These are phyloP conservation scores for Prillingera fragicola DNA, from an alignment of 1,284 basidiomycete species.

Conservation along the genomic window DNA sequence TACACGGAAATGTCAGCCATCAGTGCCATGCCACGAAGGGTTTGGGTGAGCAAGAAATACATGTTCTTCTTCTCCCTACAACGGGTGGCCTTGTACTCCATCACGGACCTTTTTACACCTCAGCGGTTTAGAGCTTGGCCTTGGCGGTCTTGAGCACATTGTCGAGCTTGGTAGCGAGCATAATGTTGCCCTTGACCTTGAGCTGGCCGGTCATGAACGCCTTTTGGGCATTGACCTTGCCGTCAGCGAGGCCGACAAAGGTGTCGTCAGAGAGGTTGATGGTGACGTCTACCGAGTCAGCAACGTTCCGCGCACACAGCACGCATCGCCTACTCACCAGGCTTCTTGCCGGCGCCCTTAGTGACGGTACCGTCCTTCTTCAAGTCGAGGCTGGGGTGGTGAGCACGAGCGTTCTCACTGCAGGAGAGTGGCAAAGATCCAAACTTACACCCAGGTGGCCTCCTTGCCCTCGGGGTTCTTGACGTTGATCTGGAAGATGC, in stretches of 20 bases:
- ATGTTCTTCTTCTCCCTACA: too few species aligned
- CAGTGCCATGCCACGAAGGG: too few species aligned
- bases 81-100: too few species aligned
- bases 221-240: constrained; percentile 69
- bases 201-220: constrained; percentile 91
- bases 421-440: background rate
- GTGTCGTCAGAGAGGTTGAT: constrained; percentile 45
- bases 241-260: constrained; percentile 44
- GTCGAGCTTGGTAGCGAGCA: constrained; percentile 67
- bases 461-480: constrained; percentile 71
- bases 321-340: constrained; percentile 32
- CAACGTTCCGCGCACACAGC: background rate
- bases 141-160: constrained; percentile 60
- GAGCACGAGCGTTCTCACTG: constrained; percentile 17
- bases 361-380: constrained; percentile 81
- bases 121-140: constrained; percentile 38
- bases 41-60: too few species aligned
- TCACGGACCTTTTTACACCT: too few species aligned
- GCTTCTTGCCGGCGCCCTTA: constrained; percentile 62
- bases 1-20: too few species aligned
- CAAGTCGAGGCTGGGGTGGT: constrained; percentile 72
- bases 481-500: constrained; percentile 82
- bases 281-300: constrained; percentile 44
- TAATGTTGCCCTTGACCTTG: constrained; percentile 46
- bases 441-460: constrained; percentile 59